A percentile compares a stretch with the other conserved stretches of the same genome.
Conservation (phyloP, 495 filamentous ascomycete genomes). For the Pseudevernia furfuracea region DNA sequence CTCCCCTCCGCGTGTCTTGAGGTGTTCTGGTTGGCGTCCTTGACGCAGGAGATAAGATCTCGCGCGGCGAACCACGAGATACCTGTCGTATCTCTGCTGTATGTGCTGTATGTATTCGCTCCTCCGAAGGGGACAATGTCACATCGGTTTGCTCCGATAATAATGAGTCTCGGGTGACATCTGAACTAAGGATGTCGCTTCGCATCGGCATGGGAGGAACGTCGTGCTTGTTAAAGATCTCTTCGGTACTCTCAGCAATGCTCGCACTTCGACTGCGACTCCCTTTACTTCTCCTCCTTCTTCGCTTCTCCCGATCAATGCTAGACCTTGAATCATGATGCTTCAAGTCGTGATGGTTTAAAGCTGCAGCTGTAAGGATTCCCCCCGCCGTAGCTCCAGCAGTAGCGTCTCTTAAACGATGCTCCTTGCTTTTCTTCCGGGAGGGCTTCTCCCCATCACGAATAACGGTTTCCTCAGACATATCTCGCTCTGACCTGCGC, state of each 20-base stretch:
- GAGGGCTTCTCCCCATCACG: conserved; percentile 48
- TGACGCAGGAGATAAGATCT: conserved; percentile 45
- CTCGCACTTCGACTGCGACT: conserved; percentile 50
- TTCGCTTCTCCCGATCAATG: conserved; percentile 45
- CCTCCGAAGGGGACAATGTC: conserved; percentile 35
- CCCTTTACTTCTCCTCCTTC: conserved; percentile 40
- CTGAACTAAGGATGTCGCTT: conserved; percentile 75
- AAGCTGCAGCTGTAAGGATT: conserved; percentile 54
- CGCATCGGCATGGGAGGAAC: conserved; percentile 77
- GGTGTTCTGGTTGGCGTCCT: conserved; percentile 48
- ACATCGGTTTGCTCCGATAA: conserved; percentile 72
- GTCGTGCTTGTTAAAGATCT: conserved; percentile 52
- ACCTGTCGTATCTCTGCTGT: conserved; percentile 47
- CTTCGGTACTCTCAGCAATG: conserved; percentile 52
- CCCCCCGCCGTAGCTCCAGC: conserved; percentile 48
- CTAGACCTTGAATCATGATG: conserved; percentile 59
- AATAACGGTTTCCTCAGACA: conserved; percentile 42
- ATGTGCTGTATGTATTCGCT: conserved; percentile 36
- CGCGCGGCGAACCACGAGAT: conserved; percentile 44
- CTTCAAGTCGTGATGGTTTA: conserved; percentile 57
- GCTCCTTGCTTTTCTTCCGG: conserved; percentile 53
- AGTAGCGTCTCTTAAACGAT: conserved; percentile 45
- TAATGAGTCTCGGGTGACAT: conserved; percentile 82
- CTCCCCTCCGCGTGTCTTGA: conserved; percentile 41
- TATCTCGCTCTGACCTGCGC: conserved; percentile 32